Conservation (phyloP, 2,329 filamentous ascomycete genomes). For the Nigrospora oryzae region DNA sequence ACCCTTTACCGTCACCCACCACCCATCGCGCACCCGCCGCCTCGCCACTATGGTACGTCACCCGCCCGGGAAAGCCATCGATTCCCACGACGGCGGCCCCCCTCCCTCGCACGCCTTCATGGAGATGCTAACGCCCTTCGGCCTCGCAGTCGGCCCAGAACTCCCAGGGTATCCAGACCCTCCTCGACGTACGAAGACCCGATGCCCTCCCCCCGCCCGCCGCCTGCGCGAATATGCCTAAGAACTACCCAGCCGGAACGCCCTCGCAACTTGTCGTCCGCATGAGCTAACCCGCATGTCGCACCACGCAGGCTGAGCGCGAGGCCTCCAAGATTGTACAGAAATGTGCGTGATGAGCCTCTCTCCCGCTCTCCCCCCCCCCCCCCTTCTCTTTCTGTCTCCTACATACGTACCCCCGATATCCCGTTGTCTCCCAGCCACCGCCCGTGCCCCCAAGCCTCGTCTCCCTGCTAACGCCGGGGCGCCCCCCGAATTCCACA, state of each 20-base stretch:
- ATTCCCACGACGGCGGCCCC: no score
- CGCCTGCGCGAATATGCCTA: background rate
- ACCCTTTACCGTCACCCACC: no score
- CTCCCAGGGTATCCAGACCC: conserved; percentile 94
- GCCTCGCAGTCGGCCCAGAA: conserved; percentile 82
- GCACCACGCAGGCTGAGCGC: conserved; percentile 75
- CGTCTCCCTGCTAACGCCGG: background rate
- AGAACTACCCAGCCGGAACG: background rate
- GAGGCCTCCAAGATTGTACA: conserved; percentile 99
- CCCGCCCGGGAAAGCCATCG: no score
- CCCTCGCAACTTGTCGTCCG: background rate
- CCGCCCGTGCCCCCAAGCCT: conserved; percentile 1
- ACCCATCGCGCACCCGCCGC: no score
- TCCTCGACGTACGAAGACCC: conserved; percentile 74
- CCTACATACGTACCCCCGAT: conserved; percentile 11
- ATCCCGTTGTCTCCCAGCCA: background rate
- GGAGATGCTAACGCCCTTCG: conserved; percentile 3
- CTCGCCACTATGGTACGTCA: no score
- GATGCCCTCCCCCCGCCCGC: background rate
- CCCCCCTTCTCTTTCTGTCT: background rate
- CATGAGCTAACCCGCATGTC: background rate
- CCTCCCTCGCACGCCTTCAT: no score
- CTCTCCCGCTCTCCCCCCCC: background rate
- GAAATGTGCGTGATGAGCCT: conserved; percentile 56
- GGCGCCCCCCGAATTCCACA: conserved; percentile 17